These are phyloP conservation scores for Secale cereale DNA, from an alignment of 176 grass and related monocot genomes.

Conservation along the genomic window DNA sequence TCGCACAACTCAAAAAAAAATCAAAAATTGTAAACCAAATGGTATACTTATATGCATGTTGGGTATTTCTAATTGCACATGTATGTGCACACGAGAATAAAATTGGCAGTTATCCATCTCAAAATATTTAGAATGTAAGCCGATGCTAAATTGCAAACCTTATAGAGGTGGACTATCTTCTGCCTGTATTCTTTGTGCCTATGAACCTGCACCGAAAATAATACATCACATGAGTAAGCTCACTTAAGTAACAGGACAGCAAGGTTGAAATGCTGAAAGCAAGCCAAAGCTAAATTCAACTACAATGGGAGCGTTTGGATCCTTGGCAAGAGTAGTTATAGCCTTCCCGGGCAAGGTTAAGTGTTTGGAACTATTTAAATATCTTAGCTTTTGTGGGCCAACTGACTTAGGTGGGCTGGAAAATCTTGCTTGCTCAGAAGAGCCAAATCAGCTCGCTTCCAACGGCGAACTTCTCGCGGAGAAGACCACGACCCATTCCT, in stretches of 20 bases:
- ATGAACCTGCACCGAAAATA: constrained; percentile 47
- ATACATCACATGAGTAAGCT: constrained; percentile 20
- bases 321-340: not conserved
- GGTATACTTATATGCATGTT: not conserved
- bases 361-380: not conserved
- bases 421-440: not conserved
- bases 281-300: not conserved
- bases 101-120: constrained; percentile 13
- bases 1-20: not conserved
- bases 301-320: not conserved
- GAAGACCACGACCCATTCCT: not conserved
- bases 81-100: constrained; percentile 7
- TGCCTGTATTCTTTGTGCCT: constrained; percentile 90
- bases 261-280: constrained; percentile 10
- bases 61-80: constrained; percentile 23
- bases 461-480: not conserved
- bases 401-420: not conserved
- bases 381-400: not conserved
- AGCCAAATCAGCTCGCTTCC: not conserved
- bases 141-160: constrained; percentile 56
- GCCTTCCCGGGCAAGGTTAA: not conserved
- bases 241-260: not conserved
- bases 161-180: constrained; percentile 75
- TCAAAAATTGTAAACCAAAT: constrained; percentile 5
- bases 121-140: constrained; percentile 24